phyloP scores from a whole-genome alignment of 768 basidiomycete species.

The Galerina marginata region DNA sequence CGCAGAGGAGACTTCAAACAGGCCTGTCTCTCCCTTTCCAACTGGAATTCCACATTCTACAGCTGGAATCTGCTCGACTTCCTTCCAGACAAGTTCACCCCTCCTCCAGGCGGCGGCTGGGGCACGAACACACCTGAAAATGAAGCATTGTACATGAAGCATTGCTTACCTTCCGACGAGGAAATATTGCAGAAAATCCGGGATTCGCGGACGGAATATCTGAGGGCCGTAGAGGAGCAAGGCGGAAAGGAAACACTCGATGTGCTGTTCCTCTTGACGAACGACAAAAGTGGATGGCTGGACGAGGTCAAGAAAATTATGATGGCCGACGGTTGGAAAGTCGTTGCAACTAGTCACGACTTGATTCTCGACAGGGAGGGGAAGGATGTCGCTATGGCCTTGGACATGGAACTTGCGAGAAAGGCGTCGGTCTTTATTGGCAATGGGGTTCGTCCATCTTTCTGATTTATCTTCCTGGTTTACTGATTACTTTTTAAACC shows the following conservation, averaged over 20 bases:
- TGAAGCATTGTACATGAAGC: constrained; percentile 42
- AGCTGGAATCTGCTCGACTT: constrained; percentile 52
- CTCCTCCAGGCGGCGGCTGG: constrained; percentile 38
- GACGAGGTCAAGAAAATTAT: constrained; percentile 40
- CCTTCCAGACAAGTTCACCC: constrained; percentile 52
- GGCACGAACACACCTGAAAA: constrained; percentile 47
- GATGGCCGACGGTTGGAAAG: constrained; percentile 42
- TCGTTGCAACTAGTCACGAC: constrained; percentile 48
- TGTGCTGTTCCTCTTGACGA: constrained; percentile 54
- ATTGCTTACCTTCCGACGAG: constrained; percentile 49
- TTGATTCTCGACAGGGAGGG: constrained; percentile 48
- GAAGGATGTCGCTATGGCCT: constrained; percentile 49
- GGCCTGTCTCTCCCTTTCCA: constrained; percentile 47
- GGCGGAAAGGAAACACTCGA: constrained; percentile 33
- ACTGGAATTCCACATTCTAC: constrained; percentile 50
- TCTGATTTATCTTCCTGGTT: neutral
- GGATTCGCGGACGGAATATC: constrained; percentile 40
- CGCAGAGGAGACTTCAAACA: constrained; percentile 56
- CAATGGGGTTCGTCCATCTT: constrained; percentile 47
- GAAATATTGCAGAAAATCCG: constrained; percentile 43
- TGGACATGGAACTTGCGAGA: constrained; percentile 61
- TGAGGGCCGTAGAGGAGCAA: constrained; percentile 21
- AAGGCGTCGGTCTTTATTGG: constrained; percentile 56
- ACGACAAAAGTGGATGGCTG: constrained; percentile 52
- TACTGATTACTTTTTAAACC: neutral